Conservation (phyloP, 805 yeast genomes). For the Starmerella floricola region DNA sequence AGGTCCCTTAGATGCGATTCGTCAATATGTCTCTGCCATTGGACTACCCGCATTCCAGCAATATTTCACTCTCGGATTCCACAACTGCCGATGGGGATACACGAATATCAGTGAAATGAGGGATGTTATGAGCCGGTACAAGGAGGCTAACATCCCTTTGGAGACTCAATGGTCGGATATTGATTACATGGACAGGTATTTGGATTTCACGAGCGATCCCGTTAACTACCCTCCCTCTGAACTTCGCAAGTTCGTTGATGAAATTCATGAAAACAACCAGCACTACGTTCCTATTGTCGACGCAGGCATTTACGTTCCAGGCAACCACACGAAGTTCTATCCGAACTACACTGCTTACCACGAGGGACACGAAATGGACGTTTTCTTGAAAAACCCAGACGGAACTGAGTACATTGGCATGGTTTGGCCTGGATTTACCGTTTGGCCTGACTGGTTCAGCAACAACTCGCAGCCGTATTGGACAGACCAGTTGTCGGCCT, state of each 20-base stretch:
- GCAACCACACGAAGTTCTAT: neutral
- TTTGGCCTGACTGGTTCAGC: conserved; percentile 2
- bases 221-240: neutral
- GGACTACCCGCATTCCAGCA: conserved; percentile 3
- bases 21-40: neutral
- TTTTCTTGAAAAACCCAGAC: conserved; percentile 1
- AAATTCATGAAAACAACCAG: neutral
- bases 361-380: conserved; percentile 5
- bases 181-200: conserved; percentile 4
- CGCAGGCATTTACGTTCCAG: conserved; percentile 3
- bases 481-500: neutral
- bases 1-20: neutral
- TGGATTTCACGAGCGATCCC: neutral
- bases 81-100: conserved; percentile 7
- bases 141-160: conserved; percentile 1
- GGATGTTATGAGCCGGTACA: neutral
- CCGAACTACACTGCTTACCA: conserved; percentile 1
- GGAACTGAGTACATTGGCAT: conserved; percentile 1
- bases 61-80: conserved; percentile 2
- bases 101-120: neutral
- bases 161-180: conserved; percentile 3
- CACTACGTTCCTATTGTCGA: conserved; percentile 3
- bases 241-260: neutral
- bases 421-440: conserved; percentile 6
- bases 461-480: conserved; percentile 2